These are phyloP conservation scores for Cercophora samala DNA, from an alignment of 495 filamentous ascomycete genomes.

Conservation along the genomic window DNA sequence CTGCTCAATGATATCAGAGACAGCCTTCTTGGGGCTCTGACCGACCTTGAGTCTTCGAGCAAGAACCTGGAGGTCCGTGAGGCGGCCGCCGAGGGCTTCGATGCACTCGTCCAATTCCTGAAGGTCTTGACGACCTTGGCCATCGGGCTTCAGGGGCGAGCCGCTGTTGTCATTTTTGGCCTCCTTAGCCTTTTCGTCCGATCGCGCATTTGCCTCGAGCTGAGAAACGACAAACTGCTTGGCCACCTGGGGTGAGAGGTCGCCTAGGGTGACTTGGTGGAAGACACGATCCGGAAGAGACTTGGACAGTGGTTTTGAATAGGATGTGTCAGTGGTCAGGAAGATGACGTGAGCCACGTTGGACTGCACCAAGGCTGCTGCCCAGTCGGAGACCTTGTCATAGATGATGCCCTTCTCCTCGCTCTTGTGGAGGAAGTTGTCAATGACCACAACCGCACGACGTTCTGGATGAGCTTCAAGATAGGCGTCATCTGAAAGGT, in stretches of 20 bases:
- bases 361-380: constrained; percentile 76
- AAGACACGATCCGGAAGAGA: constrained; percentile 89
- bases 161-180: constrained; percentile 11
- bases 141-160: constrained; percentile 24
- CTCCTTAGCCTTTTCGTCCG: constrained; percentile 19
- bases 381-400: constrained; percentile 90
- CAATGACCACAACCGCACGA: constrained; percentile 82
- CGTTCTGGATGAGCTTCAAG: constrained; percentile 85
- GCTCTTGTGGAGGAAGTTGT: constrained; percentile 86
- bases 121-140: constrained; percentile 45
- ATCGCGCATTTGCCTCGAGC: constrained; percentile 48
- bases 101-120: constrained; percentile 78
- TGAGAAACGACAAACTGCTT: constrained; percentile 88
- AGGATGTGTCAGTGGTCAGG: constrained; percentile 88
- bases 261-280: constrained; percentile 76
- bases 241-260: constrained; percentile 79
- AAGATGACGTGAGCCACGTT: constrained; percentile 97
- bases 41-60: constrained; percentile 86
- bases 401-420: constrained; percentile 72
- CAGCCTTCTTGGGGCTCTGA: constrained; percentile 79
- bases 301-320: constrained; percentile 81
- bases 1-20: constrained; percentile 83
- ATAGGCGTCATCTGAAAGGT: constrained; percentile 79
- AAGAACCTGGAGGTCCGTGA: constrained; percentile 92
- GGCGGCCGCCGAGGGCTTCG: constrained; percentile 74